These are phyloP conservation scores for Cynara cardunculus DNA, from an alignment of 129 eudicot species.

Conservation along the genomic window DNA sequence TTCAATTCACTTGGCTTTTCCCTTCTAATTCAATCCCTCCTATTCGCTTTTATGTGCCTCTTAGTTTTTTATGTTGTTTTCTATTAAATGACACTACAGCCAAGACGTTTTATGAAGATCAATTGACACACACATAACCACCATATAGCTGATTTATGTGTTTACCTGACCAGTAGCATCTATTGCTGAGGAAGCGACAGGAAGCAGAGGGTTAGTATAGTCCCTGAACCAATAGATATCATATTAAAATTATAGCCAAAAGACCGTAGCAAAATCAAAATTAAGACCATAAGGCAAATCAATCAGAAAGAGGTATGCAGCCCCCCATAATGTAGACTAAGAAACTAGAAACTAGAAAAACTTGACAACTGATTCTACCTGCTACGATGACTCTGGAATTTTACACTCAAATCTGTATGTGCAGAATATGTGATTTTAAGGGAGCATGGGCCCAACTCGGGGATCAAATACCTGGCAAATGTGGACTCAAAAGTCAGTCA, in stretches of 20 bases:
- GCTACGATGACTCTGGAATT: slow-evolving; percentile 97
- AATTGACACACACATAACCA: neutral
- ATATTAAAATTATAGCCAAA: neutral
- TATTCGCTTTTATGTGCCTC: too few relatives aligned
- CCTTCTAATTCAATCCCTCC: too few relatives aligned
- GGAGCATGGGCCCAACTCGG: slow-evolving; percentile 82
- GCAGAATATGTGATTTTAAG: slow-evolving; percentile 89
- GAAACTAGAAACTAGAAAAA: neutral
- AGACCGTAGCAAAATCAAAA: neutral
- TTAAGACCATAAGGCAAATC: neutral
- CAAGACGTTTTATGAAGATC: neutral
- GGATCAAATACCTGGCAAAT: slow-evolving; percentile 61
- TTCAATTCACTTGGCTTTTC: too few relatives aligned
- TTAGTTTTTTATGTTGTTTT: too few relatives aligned
- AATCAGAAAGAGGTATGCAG: neutral
- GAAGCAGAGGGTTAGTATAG: slow-evolving; percentile 89
- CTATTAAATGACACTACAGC: too few relatives aligned
- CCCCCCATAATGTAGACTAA: neutral
- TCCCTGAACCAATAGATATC: slow-evolving; percentile 51
- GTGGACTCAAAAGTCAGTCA: neutral
- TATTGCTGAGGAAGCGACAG: slow-evolving; percentile 92
- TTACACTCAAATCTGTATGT: slow-evolving; percentile 92
- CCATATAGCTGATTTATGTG: neutral
- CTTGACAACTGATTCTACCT: slow-evolving; percentile 42
- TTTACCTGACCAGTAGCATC: slow-evolving; percentile 93